Conservation (phyloP, 257 asterid genomes). For the Ehretia macrophylla region DNA sequence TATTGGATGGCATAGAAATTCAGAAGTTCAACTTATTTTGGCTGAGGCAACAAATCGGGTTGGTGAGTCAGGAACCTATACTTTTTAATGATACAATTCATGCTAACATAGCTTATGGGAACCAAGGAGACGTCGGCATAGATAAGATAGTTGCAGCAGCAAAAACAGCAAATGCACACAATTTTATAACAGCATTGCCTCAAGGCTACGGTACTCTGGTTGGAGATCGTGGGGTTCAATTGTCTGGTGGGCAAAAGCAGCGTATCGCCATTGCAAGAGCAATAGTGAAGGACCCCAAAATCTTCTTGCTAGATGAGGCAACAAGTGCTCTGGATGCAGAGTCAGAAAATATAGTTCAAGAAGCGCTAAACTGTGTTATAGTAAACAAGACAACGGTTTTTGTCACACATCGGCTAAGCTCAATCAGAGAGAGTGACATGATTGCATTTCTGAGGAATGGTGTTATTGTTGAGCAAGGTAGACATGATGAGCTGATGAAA, state of each 20-base stretch:
- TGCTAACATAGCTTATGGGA: conserved; percentile 37
- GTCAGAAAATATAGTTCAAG: conserved; percentile 14
- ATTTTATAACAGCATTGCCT: conserved; percentile 26
- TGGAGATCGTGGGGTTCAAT: conserved; percentile 20
- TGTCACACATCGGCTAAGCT: conserved; percentile 9
- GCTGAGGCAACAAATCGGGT: conserved; percentile 46
- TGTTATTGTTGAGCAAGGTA: conserved; percentile 18
- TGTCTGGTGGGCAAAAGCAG: conserved; percentile 32
- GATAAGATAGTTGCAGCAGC: conserved; percentile 40
- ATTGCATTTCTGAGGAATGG: conserved; percentile 20
- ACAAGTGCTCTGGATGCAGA: conserved; percentile 29
- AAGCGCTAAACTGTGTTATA: conserved; percentile 13
- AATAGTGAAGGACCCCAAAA: conserved; percentile 16
- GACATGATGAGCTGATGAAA: conserved; percentile 14
- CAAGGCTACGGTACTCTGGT: conserved; percentile 16
- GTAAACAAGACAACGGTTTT: conserved; percentile 12
- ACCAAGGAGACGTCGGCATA: conserved; percentile 21
- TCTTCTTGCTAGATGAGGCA: conserved; percentile 28
- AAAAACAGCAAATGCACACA: conserved; percentile 39
- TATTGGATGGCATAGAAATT: conserved; percentile 29
- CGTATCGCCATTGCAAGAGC: conserved; percentile 31
- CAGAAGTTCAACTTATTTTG: conserved; percentile 28
- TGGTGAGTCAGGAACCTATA: conserved; percentile 51
- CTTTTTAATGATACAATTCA: conserved; percentile 46
- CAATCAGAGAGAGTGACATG: conserved; percentile 14